Evolutionary conservation across 495 filamentous ascomycete genomes (phyloP).

Genomic region (Massariosphaeria phaeospora): DNA sequence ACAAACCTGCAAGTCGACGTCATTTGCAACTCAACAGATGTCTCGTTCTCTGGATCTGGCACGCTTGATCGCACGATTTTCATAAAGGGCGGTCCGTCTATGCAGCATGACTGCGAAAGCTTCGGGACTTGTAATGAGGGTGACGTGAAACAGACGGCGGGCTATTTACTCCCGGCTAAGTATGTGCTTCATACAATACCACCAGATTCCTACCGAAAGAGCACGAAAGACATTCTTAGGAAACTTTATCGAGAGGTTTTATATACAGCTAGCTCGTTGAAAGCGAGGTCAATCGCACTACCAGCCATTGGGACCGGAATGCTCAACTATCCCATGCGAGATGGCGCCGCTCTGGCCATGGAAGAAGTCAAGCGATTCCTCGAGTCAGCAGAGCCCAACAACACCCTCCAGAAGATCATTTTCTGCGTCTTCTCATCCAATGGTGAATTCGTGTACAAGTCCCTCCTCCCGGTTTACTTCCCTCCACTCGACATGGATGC

Average conservation of each 20-base stretch:
- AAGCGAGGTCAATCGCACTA: conserved; percentile 23
- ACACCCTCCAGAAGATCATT: conserved; percentile 21
- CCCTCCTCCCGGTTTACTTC: conserved; percentile 24
- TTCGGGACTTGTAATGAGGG: conserved; percentile 27
- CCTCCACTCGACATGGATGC: conserved; percentile 18
- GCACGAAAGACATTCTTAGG: conserved; percentile 12
- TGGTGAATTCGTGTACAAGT: conserved; percentile 24
- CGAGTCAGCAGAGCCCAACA: conserved; percentile 4
- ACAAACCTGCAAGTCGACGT: conserved; percentile 26
- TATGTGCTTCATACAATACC: conserved; percentile 25
- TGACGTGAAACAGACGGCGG: conserved; percentile 16
- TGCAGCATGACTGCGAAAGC: conserved; percentile 16
- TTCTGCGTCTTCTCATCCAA: conserved; percentile 26
- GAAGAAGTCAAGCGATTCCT: conserved; percentile 30
- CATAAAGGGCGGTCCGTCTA: conserved; percentile 9
- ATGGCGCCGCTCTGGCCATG: conserved; percentile 17
- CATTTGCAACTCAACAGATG: conserved; percentile 29
- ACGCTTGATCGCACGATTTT: conserved; percentile 25
- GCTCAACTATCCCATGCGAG: conserved; percentile 17
- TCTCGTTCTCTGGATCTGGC: conserved; percentile 15
- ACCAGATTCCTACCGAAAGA: conserved; percentile 13
- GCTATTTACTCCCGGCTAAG: conserved; percentile 17
- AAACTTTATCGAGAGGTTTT: conserved; percentile 23
- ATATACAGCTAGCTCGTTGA: conserved; percentile 7
- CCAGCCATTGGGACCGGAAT: conserved; percentile 29